Base-by-base conservation (phyloP, 140 eudicot genomes). In the Senecio squalidus region DNA sequence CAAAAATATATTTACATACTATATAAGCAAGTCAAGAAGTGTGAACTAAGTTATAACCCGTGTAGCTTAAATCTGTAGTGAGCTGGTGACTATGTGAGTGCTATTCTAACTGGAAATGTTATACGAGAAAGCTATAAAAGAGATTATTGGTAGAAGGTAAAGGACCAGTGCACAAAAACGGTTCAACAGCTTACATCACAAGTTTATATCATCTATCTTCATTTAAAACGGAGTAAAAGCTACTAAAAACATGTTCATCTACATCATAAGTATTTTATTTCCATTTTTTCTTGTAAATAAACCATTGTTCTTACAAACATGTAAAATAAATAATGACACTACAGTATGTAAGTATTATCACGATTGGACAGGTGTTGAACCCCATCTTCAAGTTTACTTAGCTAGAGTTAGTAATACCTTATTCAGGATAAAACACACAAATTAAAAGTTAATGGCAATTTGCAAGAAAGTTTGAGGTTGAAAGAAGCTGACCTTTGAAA, bases 401-500 rank as follows among this genome's bases (percentile, higher is more conserved):
- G n/a, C n/a, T n/a, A n/a, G n/a, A n/a, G n/a, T n/a, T n/a, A n/a
- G n/a, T n/a, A n/a, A n/a, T n/a, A n/a, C n/a, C n/a, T n/a, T n/a
- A n/a, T n/a, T n/a, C n/a, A n/a, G n/a, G n/a, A n/a, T n/a, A n/a
- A n/a, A n/a, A n/a, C n/a, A n/a, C n/a, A n/a, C n/a, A n/a, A n/a
- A n/a, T n/a, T n/a, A n/a, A n/a, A n/a, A n/a, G n/a, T n/a, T n/a
- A n/a, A n/a, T n/a, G n/a, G n/a, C n/a, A n/a, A n/a, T n/a, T n/a
- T n/a, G n/a, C n/a, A n/a, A n/a, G n/a, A 24, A 24, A 50, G 17
- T 68, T 13, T 41, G 44, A 21, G n/a, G 51, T 57, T 53, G 55
- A 53, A 62, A 34, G 55, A 28, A 41, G 29, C 82, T 79, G 58
- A 86, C 98, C 98, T 91, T 91, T 4, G 91, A 75, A 80, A 83